Conservation (phyloP, 108 stramenopile species). For the Conticribra guillardii region DNA sequence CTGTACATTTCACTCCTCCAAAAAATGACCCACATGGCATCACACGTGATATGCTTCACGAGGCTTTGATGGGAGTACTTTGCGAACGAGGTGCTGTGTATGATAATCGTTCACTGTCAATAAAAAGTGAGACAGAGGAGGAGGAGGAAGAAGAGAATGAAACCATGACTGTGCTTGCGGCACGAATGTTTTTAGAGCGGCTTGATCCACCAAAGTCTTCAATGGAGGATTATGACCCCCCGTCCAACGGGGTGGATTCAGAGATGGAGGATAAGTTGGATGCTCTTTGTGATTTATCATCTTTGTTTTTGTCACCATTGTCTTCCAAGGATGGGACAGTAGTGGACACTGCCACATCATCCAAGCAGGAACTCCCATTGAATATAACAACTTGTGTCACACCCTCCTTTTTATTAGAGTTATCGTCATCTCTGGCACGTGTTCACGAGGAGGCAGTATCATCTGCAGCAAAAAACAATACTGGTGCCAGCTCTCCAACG, state of each 20-base stretch:
- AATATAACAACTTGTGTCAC: conserved; percentile 12
- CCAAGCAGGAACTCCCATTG: background rate
- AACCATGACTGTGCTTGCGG: conserved; percentile 61
- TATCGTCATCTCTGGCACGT: conserved; percentile 41
- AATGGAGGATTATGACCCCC: conserved; percentile 35
- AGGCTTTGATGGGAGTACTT: conserved; percentile 67
- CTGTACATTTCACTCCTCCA: conserved; percentile 86
- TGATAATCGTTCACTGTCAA: background rate
- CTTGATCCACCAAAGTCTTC: conserved; percentile 60
- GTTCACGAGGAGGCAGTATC: conserved; percentile 52
- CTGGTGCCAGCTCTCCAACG: background rate
- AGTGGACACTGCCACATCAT: too few relatives aligned
- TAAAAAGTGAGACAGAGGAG: too few relatives aligned
- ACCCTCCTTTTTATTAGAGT: conserved; percentile 35
- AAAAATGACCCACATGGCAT: conserved; percentile 84
- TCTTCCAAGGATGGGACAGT: background rate
- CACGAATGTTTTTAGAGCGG: conserved; percentile 73
- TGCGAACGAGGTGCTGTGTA: conserved; percentile 52
- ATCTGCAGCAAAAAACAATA: conserved; percentile 2
- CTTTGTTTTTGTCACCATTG: conserved; percentile 44
- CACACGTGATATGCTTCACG: conserved; percentile 66
- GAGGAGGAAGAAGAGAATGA: conserved; percentile 39
- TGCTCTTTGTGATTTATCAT: conserved; percentile 64
- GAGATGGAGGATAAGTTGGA: conserved; percentile 65
- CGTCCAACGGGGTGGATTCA: conserved; percentile 51